Evolutionary conservation across 257 asterid species (phyloP).

Genomic region (Nicotiana tabacum): DNA sequence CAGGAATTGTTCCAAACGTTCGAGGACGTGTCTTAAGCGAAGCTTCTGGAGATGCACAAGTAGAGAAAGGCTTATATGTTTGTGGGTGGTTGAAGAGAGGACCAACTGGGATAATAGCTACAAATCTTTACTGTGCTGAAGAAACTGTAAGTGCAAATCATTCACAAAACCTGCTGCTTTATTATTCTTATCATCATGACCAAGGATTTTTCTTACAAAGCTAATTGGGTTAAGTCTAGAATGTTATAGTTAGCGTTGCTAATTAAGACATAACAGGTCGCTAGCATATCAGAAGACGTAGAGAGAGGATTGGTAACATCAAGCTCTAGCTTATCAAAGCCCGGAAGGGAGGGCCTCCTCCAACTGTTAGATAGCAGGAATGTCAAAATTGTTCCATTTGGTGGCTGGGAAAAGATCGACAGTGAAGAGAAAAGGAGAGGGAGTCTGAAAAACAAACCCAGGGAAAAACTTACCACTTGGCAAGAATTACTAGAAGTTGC

Average conservation of each 20-base stretch:
- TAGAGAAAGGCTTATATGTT: conserved; percentile 64
- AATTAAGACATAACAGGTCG: conserved; percentile 43
- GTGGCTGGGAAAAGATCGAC: conserved; percentile 67
- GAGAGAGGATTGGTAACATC: conserved; percentile 39
- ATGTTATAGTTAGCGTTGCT: background rate
- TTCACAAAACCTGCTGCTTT: background rate
- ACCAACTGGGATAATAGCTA: conserved; percentile 78
- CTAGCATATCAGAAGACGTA: conserved; percentile 67
- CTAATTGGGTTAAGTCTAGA: background rate
- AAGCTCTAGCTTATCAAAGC: conserved; percentile 32
- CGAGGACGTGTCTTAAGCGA: conserved; percentile 56
- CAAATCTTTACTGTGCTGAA: conserved; percentile 81
- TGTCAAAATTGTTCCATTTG: conserved; percentile 43
- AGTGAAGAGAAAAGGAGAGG: conserved; percentile 63
- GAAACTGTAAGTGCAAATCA: conserved; percentile 55
- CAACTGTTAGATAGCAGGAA: conserved; percentile 49
- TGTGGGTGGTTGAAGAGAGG: conserved; percentile 98
- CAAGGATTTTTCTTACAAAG: background rate
- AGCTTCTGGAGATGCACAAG: conserved; percentile 32
- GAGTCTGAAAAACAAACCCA: conserved; percentile 44
- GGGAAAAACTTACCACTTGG: conserved; percentile 76
- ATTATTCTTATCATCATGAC: background rate
- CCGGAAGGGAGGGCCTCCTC: conserved; percentile 63
- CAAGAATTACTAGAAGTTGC: conserved; percentile 58
- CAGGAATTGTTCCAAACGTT: conserved; percentile 74